These are phyloP conservation scores for Collariella sp. DNA, from an alignment of 495 filamentous ascomycete species.

Conservation along the genomic window DNA sequence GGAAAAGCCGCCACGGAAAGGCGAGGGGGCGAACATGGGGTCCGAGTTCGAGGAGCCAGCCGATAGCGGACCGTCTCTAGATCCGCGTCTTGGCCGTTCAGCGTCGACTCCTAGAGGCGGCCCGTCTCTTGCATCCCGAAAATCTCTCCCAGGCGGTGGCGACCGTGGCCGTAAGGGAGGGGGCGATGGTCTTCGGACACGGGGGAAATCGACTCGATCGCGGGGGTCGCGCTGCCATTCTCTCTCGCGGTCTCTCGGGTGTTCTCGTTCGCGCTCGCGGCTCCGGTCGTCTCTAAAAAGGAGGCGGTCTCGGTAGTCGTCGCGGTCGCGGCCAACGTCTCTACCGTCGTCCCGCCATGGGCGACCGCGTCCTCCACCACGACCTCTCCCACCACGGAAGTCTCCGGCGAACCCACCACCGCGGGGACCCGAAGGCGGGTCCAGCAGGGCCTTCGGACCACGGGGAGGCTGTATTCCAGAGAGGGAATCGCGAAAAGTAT, in stretches of 20 bases:
- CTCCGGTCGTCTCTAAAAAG: conserved; percentile 40
- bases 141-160: conserved; percentile 25
- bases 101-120: conserved; percentile 41
- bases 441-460: conserved; percentile 61
- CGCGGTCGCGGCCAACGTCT: conserved; percentile 51
- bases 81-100: conserved; percentile 44
- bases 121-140: conserved; percentile 27
- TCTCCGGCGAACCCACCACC: conserved; percentile 42
- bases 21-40: conserved; percentile 42
- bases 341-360: conserved; percentile 51
- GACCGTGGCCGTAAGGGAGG: conserved; percentile 37
- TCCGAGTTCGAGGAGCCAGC: conserved; percentile 63
- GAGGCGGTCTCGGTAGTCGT: conserved; percentile 46
- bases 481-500: conserved; percentile 38
- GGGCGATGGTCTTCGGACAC: conserved; percentile 37
- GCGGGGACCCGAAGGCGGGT: conserved; percentile 52
- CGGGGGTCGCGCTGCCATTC: conserved; percentile 21
- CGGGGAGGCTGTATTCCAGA: conserved; percentile 49
- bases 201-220: conserved; percentile 38
- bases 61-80: conserved; percentile 53
- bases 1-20: conserved; percentile 45
- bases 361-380: conserved; percentile 36
- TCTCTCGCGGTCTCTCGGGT: conserved; percentile 18
- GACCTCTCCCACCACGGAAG: conserved; percentile 30
- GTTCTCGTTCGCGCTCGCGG: conserved; percentile 30